Conservation (phyloP, 2,329 filamentous ascomycete species). For the Paecilomyces dactylethromorphus region DNA sequence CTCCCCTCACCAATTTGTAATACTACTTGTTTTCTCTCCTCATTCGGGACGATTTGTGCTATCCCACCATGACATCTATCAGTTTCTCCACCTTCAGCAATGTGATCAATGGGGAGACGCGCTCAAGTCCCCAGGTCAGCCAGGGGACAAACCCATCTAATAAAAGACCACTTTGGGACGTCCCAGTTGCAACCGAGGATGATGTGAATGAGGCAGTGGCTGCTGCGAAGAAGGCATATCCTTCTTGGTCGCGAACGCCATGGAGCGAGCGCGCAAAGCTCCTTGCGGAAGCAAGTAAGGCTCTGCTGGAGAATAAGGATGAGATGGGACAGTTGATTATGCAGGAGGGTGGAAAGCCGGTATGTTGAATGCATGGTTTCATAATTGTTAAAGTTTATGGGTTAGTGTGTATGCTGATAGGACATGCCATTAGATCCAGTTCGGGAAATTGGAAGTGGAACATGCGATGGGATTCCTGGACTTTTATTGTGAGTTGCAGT, state of each 20-base stretch:
- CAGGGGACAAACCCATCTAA: conserved; percentile 42
- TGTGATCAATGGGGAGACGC: conserved; percentile 39
- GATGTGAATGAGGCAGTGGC: conserved; percentile 43
- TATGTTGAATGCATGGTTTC: conserved; percentile 8
- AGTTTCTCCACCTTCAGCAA: conserved; percentile 34
- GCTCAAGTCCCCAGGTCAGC: conserved; percentile 25
- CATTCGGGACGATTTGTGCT: too few relatives aligned
- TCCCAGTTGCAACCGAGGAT: conserved; percentile 36
- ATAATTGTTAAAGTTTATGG: too few relatives aligned
- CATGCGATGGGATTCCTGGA: conserved; percentile 7
- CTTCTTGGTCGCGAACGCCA: conserved; percentile 41
- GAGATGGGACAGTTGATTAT: conserved; percentile 42
- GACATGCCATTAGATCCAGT: conserved; percentile 4
- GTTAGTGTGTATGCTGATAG: not conserved
- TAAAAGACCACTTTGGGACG: conserved; percentile 39
- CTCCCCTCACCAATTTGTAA: not conserved
- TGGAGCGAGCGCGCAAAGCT: conserved; percentile 37
- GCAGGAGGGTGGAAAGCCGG: conserved; percentile 49
- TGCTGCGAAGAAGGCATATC: conserved; percentile 41
- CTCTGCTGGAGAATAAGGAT: conserved; percentile 34
- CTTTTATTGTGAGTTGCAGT: conserved; percentile 4
- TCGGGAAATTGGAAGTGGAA: conserved; percentile 8
- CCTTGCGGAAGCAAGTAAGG: conserved; percentile 35
- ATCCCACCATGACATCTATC: not conserved
- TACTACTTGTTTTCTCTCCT: not conserved